Conservation (phyloP, 441 rosid species). For the Eruca vesicaria region DNA sequence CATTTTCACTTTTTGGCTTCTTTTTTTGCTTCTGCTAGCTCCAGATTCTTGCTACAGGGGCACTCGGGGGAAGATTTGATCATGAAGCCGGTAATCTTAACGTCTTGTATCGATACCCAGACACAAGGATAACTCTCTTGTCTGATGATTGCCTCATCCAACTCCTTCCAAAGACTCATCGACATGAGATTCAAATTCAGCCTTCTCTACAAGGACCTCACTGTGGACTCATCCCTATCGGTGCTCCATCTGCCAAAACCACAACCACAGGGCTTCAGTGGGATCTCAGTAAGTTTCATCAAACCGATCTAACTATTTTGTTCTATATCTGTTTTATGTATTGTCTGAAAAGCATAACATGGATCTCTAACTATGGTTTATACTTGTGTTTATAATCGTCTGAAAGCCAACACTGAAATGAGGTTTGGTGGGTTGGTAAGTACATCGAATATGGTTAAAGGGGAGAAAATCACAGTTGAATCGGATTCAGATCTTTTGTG, state of each 20-base stretch:
- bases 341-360: not conserved
- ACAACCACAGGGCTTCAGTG: conserved; percentile 88
- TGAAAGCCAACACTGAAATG: conserved; percentile 67
- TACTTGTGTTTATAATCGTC: not conserved
- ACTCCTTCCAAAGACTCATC: conserved; percentile 71
- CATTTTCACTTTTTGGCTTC: not conserved
- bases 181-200: conserved; percentile 60
- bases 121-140: conserved; percentile 55
- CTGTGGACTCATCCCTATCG: conserved; percentile 89
- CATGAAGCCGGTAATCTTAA: conserved; percentile 92
- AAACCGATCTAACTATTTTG: not conserved
- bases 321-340: not conserved
- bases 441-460: conserved; percentile 70
- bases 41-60: conserved; percentile 84
- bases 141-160: conserved; percentile 78
- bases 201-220: conserved; percentile 73
- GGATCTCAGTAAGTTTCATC: conserved; percentile 72
- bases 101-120: conserved; percentile 60
- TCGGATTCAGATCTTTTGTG: conserved; percentile 92
- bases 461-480: conserved; percentile 61
- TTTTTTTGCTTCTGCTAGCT: conserved; percentile 50
- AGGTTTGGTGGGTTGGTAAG: conserved; percentile 80
- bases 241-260: conserved; percentile 62
- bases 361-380: not conserved
- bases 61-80: conserved; percentile 96